Evolutionary conservation across 257 asterid species (phyloP).

Genomic region (Solanum clarkiae): DNA sequence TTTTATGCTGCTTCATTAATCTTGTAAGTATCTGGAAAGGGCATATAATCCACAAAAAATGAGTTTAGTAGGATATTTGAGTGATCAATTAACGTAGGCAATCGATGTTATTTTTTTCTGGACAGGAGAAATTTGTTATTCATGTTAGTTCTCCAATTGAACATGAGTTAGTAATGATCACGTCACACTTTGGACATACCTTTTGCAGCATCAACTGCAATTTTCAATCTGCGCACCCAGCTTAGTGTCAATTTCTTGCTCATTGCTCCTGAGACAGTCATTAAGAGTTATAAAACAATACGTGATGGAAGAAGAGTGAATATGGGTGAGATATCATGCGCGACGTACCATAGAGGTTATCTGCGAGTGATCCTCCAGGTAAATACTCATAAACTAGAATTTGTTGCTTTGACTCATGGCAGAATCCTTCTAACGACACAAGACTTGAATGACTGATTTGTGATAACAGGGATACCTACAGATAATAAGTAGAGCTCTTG

Average conservation of each 20-base stretch:
- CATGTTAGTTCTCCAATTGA: not conserved
- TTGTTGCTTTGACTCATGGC: constrained; percentile 84
- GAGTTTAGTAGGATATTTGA: too few relatives aligned
- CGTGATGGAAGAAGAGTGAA: not conserved
- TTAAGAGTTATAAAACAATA: not conserved
- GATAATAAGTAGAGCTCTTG: not conserved
- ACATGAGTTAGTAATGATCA: not conserved
- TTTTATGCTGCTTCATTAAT: not conserved
- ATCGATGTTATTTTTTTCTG: not conserved
- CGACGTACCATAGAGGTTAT: constrained; percentile 65
- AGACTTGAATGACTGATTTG: constrained; percentile 75
- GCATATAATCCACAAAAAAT: not conserved
- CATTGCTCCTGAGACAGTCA: constrained; percentile 43
- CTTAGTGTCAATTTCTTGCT: constrained; percentile 62
- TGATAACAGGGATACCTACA: constrained; percentile 70
- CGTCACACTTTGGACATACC: constrained; percentile 22
- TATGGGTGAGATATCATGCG: not conserved
- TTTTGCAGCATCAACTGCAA: constrained; percentile 90
- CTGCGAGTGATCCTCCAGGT: constrained; percentile 78
- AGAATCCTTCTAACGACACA: constrained; percentile 74
- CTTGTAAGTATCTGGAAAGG: not conserved
- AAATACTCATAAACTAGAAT: constrained; percentile 80
- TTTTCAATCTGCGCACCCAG: constrained; percentile 86
- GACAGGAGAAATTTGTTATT: not conserved
- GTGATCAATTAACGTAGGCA: not conserved